Evolutionary conservation across 1,139 yeast genomes (phyloP).

Genomic region (Yamadazyma blattariae): DNA sequence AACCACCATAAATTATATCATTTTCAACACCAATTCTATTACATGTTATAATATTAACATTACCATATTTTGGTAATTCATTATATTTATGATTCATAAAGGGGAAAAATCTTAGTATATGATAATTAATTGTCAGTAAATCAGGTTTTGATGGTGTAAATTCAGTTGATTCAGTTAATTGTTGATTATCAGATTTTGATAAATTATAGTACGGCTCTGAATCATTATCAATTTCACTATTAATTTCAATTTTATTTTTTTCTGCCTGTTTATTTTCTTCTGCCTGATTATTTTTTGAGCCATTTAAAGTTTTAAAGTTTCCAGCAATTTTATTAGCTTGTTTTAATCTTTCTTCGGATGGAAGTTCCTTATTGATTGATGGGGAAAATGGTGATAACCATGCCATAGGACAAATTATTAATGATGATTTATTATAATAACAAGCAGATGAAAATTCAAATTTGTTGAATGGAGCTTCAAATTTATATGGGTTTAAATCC

Average conservation of each 20-base stretch:
- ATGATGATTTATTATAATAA: slow-evolving; percentile 41
- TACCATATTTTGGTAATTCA: slow-evolving; percentile 22
- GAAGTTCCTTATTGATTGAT: slow-evolving; percentile 23
- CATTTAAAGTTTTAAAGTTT: not conserved
- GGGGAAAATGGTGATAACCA: slow-evolving; percentile 71
- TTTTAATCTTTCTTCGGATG: slow-evolving; percentile 10
- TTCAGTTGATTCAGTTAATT: slow-evolving; percentile 1
- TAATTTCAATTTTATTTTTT: too few relatives aligned
- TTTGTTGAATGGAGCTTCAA: slow-evolving; percentile 70
- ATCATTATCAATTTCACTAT: too few relatives aligned
- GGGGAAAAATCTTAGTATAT: slow-evolving; percentile 74
- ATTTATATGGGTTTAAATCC: slow-evolving; percentile 89
- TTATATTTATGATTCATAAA: slow-evolving; percentile 45
- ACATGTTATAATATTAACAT: slow-evolving; percentile 48
- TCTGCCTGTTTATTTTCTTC: too few relatives aligned
- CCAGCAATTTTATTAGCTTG: not conserved
- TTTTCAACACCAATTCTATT: slow-evolving; percentile 78
- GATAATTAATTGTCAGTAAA: slow-evolving; percentile 43
- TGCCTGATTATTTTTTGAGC: not conserved
- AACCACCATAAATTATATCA: slow-evolving; percentile 70
- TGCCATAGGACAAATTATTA: slow-evolving; percentile 81
- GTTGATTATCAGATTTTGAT: not conserved
- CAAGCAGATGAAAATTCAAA: slow-evolving; percentile 71
- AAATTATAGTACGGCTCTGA: slow-evolving; percentile 1
- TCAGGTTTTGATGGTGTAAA: slow-evolving; percentile 21